Percentiles rank a stretch among this genome's conserved stretches.
Evolutionary conservation across 306 rosid genomes (phyloP).

Genomic region (Elaeagnus macrophylla): DNA sequence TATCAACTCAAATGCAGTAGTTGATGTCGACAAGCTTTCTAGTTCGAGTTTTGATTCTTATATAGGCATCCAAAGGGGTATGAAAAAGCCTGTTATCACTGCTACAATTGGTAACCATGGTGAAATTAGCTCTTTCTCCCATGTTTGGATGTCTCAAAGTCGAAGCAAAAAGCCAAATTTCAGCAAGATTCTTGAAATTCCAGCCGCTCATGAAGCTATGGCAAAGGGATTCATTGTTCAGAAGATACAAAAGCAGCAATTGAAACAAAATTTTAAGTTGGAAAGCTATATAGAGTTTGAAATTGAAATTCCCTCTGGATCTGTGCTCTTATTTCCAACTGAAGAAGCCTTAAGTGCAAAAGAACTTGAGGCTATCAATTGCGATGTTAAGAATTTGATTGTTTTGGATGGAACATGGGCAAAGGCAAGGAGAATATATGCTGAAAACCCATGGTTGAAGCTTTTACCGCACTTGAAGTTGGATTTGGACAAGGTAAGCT

Average conservation of each 20-base stretch:
- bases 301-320: slow-evolving; percentile 53
- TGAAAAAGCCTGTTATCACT: slow-evolving; percentile 24
- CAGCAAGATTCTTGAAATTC: slow-evolving; percentile 23
- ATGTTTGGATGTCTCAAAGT: slow-evolving; percentile 42
- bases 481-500: slow-evolving; percentile 52
- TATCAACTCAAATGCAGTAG: slow-evolving; percentile 1
- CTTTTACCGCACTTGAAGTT: slow-evolving; percentile 71
- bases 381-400: slow-evolving; percentile 55
- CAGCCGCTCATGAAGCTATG: slow-evolving; percentile 50
- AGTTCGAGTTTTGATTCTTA: slow-evolving; percentile 3
- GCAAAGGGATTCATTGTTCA: slow-evolving; percentile 54
- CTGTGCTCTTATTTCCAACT: slow-evolving; percentile 66
- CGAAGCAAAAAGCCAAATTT: slow-evolving; percentile 21
- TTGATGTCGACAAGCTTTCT: slow-evolving; percentile 7
- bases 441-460: slow-evolving; percentile 75
- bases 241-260: slow-evolving; percentile 40
- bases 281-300: slow-evolving; percentile 58
- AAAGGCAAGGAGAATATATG: slow-evolving; percentile 74
- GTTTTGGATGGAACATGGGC: slow-evolving; percentile 91
- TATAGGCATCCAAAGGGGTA: slow-evolving; percentile 6
- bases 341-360: slow-evolving; percentile 39
- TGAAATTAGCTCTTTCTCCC: slow-evolving; percentile 33
- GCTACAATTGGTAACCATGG: slow-evolving; percentile 57
- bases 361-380: slow-evolving; percentile 28
- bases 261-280: slow-evolving; percentile 18